Conservation (phyloP, 176 grass and related monocot genomes). For the Aegilops tauschii region DNA sequence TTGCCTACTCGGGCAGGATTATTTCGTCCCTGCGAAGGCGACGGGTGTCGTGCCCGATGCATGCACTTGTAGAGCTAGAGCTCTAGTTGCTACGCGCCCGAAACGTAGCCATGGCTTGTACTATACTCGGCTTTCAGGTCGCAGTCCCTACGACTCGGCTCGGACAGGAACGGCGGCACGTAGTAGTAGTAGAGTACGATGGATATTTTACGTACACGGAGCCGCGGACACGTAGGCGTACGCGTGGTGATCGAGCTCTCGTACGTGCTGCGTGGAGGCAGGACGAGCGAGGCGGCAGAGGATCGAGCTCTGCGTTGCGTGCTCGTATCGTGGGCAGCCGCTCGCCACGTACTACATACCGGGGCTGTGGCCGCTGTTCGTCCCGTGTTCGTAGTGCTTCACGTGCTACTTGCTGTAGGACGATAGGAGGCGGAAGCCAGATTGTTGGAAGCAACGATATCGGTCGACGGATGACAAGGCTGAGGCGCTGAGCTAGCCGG, state of each 20-base stretch:
- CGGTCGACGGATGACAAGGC: no score
- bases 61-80: background rate
- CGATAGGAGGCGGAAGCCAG: background rate
- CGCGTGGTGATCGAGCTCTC: background rate
- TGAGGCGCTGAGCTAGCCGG: no score
- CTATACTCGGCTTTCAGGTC: background rate
- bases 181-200: no score
- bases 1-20: background rate
- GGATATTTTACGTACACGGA: background rate
- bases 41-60: background rate
- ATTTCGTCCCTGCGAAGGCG: background rate
- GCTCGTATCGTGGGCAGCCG: conserved; percentile 18
- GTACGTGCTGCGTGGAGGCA: background rate
- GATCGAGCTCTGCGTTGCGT: background rate
- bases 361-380: background rate
- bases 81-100: background rate
- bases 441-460: no score
- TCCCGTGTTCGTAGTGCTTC: background rate
- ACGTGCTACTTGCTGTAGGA: background rate
- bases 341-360: conserved; percentile 33
- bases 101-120: background rate
- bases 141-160: background rate
- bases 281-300: background rate
- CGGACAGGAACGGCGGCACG: background rate
- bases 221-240: background rate